phyloP scores from a whole-genome alignment of 2,329 filamentous ascomycete species.

The Catunica adiposa region DNA sequence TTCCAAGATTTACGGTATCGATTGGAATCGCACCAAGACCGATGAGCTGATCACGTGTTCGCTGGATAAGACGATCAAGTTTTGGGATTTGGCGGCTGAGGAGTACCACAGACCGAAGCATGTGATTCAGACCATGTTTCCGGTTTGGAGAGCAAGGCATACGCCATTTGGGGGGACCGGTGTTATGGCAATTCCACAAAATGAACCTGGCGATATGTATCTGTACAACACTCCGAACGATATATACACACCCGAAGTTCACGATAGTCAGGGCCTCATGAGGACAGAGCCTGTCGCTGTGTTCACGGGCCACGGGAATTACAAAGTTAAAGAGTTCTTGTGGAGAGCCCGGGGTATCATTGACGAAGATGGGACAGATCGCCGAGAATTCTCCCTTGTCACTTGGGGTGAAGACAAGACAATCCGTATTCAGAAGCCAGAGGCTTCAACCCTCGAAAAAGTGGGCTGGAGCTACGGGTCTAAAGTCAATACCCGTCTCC shows the following conservation, averaged over 20 bases:
- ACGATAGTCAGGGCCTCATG: not conserved
- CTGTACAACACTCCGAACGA: constrained; percentile 55
- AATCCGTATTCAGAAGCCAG: constrained; percentile 59
- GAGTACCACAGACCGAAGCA: constrained; percentile 46
- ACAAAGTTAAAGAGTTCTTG: constrained; percentile 77
- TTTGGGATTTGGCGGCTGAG: constrained; percentile 62
- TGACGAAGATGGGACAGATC: constrained; percentile 51
- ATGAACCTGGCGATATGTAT: constrained; percentile 69
- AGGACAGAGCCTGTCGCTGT: constrained; percentile 36
- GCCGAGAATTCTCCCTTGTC: constrained; percentile 81
- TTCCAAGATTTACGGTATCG: constrained; percentile 88
- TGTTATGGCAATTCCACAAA: constrained; percentile 79
- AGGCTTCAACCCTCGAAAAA: constrained; percentile 43
- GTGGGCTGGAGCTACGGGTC: constrained; percentile 61
- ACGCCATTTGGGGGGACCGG: constrained; percentile 70
- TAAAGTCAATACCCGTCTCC: constrained; percentile 45
- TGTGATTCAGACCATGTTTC: constrained; percentile 66
- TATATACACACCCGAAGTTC: constrained; percentile 10
- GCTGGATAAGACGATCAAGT: constrained; percentile 79
- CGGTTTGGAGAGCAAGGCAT: constrained; percentile 79
- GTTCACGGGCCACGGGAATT: constrained; percentile 44
- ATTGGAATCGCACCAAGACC: constrained; percentile 70
- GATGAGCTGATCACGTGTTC: constrained; percentile 73
- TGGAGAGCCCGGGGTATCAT: constrained; percentile 65
- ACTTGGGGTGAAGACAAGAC: constrained; percentile 84